Base-by-base conservation (phyloP, 1,284 basidiomycete species). In the Trametes polyzona region DNA sequence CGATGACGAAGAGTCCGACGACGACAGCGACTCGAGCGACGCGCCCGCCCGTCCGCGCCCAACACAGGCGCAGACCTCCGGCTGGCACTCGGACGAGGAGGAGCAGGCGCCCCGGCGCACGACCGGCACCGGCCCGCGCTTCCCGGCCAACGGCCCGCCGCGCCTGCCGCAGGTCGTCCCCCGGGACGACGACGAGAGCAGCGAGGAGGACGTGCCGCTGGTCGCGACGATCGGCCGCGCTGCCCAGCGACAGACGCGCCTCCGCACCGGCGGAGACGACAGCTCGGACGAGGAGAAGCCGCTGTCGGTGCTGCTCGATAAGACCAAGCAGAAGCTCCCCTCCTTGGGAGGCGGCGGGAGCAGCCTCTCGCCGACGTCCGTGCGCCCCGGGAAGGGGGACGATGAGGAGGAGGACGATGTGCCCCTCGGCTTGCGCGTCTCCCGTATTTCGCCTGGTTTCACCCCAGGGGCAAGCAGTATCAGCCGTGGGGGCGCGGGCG, bases 121-220 rank as follows among this genome's bases (percentile, higher is more conserved):
- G 2, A 82, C 80, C 16, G 82, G 83, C 39, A 4, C 79, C 74
- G 53, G 76, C 80, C 61, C 79, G 80, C 64, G 75, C 74, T 32
- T 74, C 65, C 74, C 76, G 47, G 41, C 64, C 16, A 48, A 49
- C 61, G 47, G 44, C 23, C 52, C 59, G 12, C 61, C 58, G 26
- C 59, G 55, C 5, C 57, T 66, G 29, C 63, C 60, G 9, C 65
- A 57, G 41, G 52, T 61, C 41, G 41, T 47, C 2, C 30, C 60
- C 29, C 51, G 26, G 8, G 79, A 77, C 19, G 79, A 77, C 23
- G 77, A 77, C 19, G 77, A 78, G 19, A 81, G 86, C 64, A 88
- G 86, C 63, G 90, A 92, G 47, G 89, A 91, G 63, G 89, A 92
- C 70, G 61, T 91, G 40, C 90, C 90, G 6, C 76, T 92, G n/a